Conservation (phyloP, 106 monocot species). For the Phalaenopsis aphrodite region DNA sequence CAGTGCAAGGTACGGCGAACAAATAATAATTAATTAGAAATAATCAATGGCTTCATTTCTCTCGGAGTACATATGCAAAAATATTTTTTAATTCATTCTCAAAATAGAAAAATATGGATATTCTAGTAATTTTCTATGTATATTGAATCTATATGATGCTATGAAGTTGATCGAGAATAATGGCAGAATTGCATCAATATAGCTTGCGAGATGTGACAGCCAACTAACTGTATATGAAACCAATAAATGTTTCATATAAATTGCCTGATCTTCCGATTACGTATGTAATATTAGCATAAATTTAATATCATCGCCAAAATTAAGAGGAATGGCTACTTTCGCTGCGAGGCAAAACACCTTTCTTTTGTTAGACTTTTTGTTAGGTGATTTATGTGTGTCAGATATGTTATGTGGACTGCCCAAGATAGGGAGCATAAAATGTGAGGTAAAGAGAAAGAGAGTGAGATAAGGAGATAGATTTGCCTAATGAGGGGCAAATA, state of each 20-base stretch:
- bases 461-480: too few species aligned
- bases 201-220: not conserved
- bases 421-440: too few species aligned
- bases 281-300: not conserved
- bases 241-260: not conserved
- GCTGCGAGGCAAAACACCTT: not conserved
- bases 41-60: not conserved
- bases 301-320: not conserved
- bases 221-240: not conserved
- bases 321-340: not conserved
- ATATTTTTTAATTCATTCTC: not conserved
- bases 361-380: too few species aligned
- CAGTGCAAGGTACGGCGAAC: not conserved
- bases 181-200: not conserved
- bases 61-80: not conserved
- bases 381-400: too few species aligned
- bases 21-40: not conserved
- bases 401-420: too few species aligned
- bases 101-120: not conserved
- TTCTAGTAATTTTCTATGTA: constrained; percentile 2
- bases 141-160: not conserved
- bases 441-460: too few species aligned
- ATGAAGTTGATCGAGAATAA: not conserved
- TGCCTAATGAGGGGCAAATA: too few species aligned
- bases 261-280: not conserved